Conservation (phyloP, 768 basidiomycete species). For the Auriculariales sp. region DNA sequence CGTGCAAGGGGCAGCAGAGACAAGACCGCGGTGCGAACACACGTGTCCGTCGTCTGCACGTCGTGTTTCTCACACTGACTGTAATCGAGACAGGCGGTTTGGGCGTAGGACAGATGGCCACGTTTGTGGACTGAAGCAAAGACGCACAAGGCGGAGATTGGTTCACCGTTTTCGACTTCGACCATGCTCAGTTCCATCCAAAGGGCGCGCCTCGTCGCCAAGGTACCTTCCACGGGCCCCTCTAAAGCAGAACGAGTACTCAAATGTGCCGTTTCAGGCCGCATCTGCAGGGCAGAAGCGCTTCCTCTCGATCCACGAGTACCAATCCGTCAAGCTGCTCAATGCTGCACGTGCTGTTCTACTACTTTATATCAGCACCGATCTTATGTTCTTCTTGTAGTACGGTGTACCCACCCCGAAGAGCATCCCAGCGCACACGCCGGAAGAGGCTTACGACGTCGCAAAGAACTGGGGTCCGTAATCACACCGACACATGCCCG, state of each 20-base stretch:
- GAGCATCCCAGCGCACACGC: constrained; percentile 72
- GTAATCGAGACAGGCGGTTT: background rate
- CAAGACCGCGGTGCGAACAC: constrained; percentile 29
- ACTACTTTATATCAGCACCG: background rate
- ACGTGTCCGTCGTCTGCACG: constrained; percentile 62
- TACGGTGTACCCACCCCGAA: constrained; percentile 94
- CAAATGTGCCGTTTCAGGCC: constrained; percentile 24
- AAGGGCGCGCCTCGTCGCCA: background rate
- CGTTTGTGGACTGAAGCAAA: background rate
- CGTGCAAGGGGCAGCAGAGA: constrained; percentile 46
- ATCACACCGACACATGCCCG: background rate
- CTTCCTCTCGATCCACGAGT: constrained; percentile 93
- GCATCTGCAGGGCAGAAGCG: constrained; percentile 75
- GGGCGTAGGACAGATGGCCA: background rate
- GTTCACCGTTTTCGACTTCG: constrained; percentile 5
- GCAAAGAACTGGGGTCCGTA: constrained; percentile 78
- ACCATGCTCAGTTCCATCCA: constrained; percentile 50
- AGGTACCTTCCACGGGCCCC: background rate
- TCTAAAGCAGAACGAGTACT: background rate
- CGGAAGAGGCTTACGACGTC: constrained; percentile 79
- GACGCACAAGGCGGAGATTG: background rate
- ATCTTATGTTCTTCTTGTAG: constrained; percentile 25
- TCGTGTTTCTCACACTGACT: background rate
- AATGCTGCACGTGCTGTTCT: constrained; percentile 53
- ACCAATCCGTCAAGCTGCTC: constrained; percentile 88